A percentile compares a stretch with the other conserved stretches of the same genome.
Evolutionary conservation across 78 protist genomes (phyloP).

Genomic region (Dictyostelium capitatum): DNA sequence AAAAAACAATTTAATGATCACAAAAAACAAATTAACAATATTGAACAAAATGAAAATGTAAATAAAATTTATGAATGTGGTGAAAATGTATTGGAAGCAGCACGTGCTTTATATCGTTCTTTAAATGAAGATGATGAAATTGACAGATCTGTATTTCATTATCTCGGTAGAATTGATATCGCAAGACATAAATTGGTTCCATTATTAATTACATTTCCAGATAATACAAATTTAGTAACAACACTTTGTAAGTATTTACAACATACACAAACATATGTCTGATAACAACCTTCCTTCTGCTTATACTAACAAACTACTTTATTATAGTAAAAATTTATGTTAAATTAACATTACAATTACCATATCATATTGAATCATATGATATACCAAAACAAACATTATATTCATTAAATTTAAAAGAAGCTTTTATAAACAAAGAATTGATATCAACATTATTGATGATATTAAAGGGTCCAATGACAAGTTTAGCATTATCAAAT

Average conservation of each 20-base stretch:
- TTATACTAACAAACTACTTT: neutral
- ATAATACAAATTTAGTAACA: constrained; percentile 9
- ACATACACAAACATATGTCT: too few relatives aligned
- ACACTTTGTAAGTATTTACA: constrained; percentile 30
- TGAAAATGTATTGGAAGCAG: neutral
- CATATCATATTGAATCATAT: constrained; percentile 7
- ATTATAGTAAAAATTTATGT: constrained; percentile 47
- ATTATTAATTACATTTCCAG: neutral
- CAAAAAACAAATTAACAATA: neutral
- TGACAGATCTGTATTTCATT: constrained; percentile 1
- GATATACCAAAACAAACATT: constrained; percentile 23
- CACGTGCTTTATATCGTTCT: neutral
- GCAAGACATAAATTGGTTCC: constrained; percentile 40
- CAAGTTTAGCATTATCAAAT: neutral
- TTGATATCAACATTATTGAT: constrained; percentile 1
- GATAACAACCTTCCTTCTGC: too few relatives aligned
- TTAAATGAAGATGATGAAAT: constrained; percentile 28
- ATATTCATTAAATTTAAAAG: neutral
- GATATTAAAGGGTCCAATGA: constrained; percentile 22
- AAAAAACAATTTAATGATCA: neutral
- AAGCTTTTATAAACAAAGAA: constrained; percentile 13
- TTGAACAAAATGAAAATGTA: neutral
- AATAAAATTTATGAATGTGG: neutral
- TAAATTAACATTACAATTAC: constrained; percentile 50
- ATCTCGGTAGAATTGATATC: neutral